phyloP scores from a whole-genome alignment of 768 basidiomycete genomes.

The Amylocystis lapponica region DNA sequence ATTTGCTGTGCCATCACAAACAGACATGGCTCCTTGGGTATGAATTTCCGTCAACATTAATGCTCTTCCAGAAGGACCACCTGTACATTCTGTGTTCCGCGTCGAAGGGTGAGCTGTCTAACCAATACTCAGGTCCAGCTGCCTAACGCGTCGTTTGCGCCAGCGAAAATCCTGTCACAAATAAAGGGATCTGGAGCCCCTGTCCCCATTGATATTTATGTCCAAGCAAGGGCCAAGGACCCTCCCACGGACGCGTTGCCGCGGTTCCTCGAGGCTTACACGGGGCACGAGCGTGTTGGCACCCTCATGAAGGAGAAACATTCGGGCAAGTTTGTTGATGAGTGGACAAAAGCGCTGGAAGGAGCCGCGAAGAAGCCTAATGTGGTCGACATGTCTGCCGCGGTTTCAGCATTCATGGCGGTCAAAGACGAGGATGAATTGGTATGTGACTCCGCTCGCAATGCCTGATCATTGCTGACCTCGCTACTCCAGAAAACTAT shows the following conservation, averaged over 20 bases:
- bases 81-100: constrained; percentile 80
- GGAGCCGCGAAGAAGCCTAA: constrained; percentile 59
- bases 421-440: constrained; percentile 91
- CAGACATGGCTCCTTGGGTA: constrained; percentile 97
- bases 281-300: constrained; percentile 62
- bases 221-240: constrained; percentile 78
- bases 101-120: constrained; percentile 63
- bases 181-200: constrained; percentile 50
- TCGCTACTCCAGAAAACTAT: constrained; percentile 58
- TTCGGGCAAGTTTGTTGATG: constrained; percentile 78
- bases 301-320: constrained; percentile 78
- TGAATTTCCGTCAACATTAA: constrained; percentile 92
- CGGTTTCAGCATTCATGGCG: constrained; percentile 74
- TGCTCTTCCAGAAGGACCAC: constrained; percentile 75
- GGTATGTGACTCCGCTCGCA: constrained; percentile 39
- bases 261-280: constrained; percentile 58
- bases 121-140: constrained; percentile 1
- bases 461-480: neutral
- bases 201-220: constrained; percentile 70
- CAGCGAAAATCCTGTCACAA: constrained; percentile 85
- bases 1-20: neutral
- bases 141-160: constrained; percentile 4
- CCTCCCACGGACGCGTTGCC: constrained; percentile 66
- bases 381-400: constrained; percentile 69
- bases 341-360: constrained; percentile 71